Base-by-base conservation (phyloP, 805 yeast genomes). In the Candida peoriensis region DNA sequence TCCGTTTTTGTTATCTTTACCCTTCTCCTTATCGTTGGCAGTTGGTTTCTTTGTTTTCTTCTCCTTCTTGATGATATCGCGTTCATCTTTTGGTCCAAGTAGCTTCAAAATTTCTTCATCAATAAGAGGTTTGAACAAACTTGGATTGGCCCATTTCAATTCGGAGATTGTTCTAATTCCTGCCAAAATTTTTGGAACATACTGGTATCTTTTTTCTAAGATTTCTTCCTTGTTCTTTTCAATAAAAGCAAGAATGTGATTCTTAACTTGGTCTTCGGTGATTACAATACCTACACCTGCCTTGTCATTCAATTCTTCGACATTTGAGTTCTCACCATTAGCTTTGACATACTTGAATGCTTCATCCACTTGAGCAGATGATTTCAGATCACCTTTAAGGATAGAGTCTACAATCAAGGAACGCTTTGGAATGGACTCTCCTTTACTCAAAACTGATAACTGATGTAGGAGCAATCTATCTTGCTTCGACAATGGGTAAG, bases 11-110 rank as follows among this genome's bases (percentile, higher is more conserved):
- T 38, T 32, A 20, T 47, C 47, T 12, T 38, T 41, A 23, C 39
- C 34, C 24, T 48, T 54, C 16, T 53, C 52, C 11, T 55, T 52
- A 13, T 24, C 43, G 10, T 50, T 44, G 12, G 46, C 48, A 30
- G 58, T 58, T 13, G 55, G 51, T 12, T 49, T 48, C 56, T 71
- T 70, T 57, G 71, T 66, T 56, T 78, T 78, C 66, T 81, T 77
- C 61, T 83, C 87, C 67, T 82, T 82, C 63, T 82, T 82, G 34
- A 78, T 69, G 16, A 78, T 68, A 59, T 93, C 98, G 45, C 97
- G 78, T 56, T 89, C 97, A 57, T 93, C 98, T 60, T 90, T 90
- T 35, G 97, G 97, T 24, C 98, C 98, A 38, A 89, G 64, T 11
- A 81, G 60, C 27, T 64, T 75, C 41, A 83, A 59, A n/a, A 88